Conservation (phyloP, 495 filamentous ascomycete species). For the Geopyxis carbonaria region DNA sequence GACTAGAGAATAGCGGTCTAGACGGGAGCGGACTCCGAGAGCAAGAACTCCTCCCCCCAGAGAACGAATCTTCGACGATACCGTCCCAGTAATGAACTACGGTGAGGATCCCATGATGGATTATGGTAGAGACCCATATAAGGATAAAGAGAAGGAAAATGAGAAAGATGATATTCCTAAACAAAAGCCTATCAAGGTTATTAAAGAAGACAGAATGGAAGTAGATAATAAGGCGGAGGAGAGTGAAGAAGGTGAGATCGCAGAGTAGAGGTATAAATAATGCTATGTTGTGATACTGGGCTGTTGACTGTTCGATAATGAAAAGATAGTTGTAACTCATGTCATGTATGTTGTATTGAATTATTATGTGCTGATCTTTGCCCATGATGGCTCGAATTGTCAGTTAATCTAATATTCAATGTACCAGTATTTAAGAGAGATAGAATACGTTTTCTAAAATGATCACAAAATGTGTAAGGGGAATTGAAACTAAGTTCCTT, state of each 20-base stretch:
- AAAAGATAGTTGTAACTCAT: no score
- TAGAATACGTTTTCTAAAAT: no score
- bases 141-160: background rate
- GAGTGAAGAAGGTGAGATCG: conserved; percentile 96
- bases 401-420: no score
- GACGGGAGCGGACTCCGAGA: conserved; percentile 43
- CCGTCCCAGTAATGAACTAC: conserved; percentile 7
- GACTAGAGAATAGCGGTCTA: conserved; percentile 35
- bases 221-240: conserved; percentile 33
- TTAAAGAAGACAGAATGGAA: conserved; percentile 22
- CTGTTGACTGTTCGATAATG: no score
- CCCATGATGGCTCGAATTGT: no score
- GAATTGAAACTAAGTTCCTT: no score
- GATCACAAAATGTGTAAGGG: no score
- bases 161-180: background rate
- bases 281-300: no score
- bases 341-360: no score
- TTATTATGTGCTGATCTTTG: no score
- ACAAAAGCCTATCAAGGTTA: background rate
- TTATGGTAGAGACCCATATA: conserved; percentile 21
- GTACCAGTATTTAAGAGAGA: no score
- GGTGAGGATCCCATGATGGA: conserved; percentile 8
- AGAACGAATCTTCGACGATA: conserved; percentile 8
- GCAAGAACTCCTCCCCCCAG: conserved; percentile 38
- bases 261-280: conserved; percentile 62